Conservation (phyloP, 441 rosid genomes). For the Pelargonium fulgidum region DNA sequence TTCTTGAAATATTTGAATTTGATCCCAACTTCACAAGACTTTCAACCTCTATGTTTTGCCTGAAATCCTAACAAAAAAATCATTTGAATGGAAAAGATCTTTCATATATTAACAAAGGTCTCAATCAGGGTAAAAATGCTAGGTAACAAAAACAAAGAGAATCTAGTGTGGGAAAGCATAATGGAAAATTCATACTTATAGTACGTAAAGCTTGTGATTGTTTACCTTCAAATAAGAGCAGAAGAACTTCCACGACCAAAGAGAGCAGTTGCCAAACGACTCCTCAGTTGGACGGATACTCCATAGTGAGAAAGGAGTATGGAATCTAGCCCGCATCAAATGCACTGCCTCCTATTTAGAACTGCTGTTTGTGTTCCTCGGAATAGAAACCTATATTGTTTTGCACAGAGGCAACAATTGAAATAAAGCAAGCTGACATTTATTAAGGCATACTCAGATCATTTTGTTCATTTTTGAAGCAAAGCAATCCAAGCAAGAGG, state of each 20-base stretch:
- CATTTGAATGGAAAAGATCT: too few species aligned
- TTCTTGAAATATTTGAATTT: not conserved
- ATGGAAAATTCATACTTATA: not conserved
- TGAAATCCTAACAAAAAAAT: too few species aligned
- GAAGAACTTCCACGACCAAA: not conserved
- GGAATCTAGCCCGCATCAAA: too few species aligned
- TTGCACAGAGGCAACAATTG: not conserved
- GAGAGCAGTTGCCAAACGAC: not conserved
- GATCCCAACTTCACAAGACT: not conserved
- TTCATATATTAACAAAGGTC: too few species aligned
- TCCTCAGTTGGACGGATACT: not conserved
- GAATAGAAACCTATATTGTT: constrained; percentile 12
- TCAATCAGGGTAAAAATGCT: not conserved
- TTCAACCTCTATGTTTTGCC: not conserved
- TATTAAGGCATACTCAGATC: too few species aligned
- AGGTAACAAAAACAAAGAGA: constrained; percentile 7
- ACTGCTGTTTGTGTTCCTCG: constrained; percentile 12
- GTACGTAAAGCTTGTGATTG: not conserved
- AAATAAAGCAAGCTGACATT: not conserved
- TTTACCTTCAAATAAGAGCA: not conserved
- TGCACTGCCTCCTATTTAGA: too few species aligned
- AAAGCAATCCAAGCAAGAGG: not conserved
- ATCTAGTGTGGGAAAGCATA: not conserved
- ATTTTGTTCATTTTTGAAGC: not conserved
- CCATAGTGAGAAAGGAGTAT: not conserved